Base-by-base conservation (phyloP, 441 rosid genomes). In the Jatropha multifida region DNA sequence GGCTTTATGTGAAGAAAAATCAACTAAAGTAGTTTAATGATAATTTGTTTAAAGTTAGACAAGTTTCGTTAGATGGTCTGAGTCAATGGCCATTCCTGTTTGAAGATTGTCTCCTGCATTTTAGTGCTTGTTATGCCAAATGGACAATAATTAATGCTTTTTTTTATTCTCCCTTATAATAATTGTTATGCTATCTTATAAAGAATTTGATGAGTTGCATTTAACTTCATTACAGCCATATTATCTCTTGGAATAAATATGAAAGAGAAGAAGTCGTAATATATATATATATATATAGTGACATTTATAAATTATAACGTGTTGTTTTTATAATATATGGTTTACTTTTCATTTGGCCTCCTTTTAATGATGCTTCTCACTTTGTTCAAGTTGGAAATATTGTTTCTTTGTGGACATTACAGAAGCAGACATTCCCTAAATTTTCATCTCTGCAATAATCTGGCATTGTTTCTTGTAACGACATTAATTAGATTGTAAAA, bases 81-180 rank as follows among this genome's bases (percentile, higher is more conserved):
- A 18, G 71, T 55, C 69, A 38, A 54, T 52, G 72, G 4, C 72
- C 77, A 58, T 74, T 18, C 56, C 42, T 17, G 54, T 67, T 56
- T 65, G 37, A 55, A 58, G 37, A 65, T 56, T 56, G 18, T 26
- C 1, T 23, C 27, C 65, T 15, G 42, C 26, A 7, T 51, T 61
- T 23, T 48, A 15, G 27, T 60, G 14, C 27, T 44, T 4, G 7
- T 15, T 64, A 14, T 60, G 17, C 13, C 27, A 44, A 15, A 15
- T 5, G 23, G 26, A 59, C 7, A 15, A 14, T 27, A 44, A 7
- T 4, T 9, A 40, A 41, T 56, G 67, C 7, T 13, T 32, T 23
- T 56, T 32, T 32, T 32, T 32, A 1, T 32, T 27, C n/a, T 4
- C 18, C 54, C 15, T 7, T 26, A 15, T 58, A 23, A 32, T 59